phyloP scores from a whole-genome alignment of 768 basidiomycete species.

The Agaricus sinodeliciosus region DNA sequence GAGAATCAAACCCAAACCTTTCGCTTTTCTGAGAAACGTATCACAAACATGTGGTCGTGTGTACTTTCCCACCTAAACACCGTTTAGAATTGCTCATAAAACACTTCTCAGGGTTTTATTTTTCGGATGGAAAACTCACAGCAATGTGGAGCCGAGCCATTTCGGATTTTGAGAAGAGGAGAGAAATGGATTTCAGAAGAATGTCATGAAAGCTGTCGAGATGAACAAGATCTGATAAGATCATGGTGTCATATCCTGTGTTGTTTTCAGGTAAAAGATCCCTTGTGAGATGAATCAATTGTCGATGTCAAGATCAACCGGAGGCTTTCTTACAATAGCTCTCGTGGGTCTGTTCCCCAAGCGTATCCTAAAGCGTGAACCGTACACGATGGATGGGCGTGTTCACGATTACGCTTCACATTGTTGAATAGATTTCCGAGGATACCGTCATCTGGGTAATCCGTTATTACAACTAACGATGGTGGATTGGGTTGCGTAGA shows the following conservation, averaged over 20 bases:
- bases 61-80: conserved; percentile 48
- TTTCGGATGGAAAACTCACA: conserved; percentile 19
- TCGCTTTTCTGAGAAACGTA: conserved; percentile 39
- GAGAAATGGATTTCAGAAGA: conserved; percentile 42
- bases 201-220: conserved; percentile 55
- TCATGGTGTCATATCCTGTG: conserved; percentile 47
- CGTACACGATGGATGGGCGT: conserved; percentile 30
- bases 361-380: conserved; percentile 49
- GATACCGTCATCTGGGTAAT: conserved; percentile 63
- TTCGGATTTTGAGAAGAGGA: conserved; percentile 37
- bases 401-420: conserved; percentile 38
- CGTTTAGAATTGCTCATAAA: background rate
- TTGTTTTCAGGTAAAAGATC: conserved; percentile 14
- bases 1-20: conserved; percentile 34
- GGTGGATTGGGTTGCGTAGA: conserved; percentile 40
- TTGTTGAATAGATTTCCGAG: conserved; percentile 50
- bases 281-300: conserved; percentile 9
- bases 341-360: conserved; percentile 50
- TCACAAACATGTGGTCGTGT: conserved; percentile 47
- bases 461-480: conserved; percentile 51
- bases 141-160: conserved; percentile 49
- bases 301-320: background rate
- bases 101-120: too few relatives aligned
- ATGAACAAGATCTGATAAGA: conserved; percentile 70
- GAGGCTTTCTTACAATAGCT: conserved; percentile 38